phyloP scores from a whole-genome alignment of 768 basidiomycete species.

The Rhizopogon sp. region DNA sequence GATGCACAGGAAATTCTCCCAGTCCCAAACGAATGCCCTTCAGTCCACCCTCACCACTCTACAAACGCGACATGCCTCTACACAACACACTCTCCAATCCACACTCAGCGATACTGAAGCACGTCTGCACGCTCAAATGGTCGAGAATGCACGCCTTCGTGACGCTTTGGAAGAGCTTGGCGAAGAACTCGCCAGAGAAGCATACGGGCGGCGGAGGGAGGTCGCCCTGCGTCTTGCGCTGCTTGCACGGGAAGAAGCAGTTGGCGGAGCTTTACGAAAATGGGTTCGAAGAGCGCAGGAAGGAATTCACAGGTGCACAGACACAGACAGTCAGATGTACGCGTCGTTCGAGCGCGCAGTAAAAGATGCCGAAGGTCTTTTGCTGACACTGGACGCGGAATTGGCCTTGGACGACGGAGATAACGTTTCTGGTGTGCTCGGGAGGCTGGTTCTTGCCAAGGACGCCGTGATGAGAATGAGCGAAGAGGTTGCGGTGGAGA shows the following conservation, averaged over 20 bases:
- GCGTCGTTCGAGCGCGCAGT: conserved; percentile 28
- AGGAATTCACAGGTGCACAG: conserved; percentile 23
- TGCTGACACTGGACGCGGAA: conserved; percentile 30
- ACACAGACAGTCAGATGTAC: conserved; percentile 11
- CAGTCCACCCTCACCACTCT: conserved; percentile 56
- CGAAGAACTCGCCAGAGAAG: conserved; percentile 65
- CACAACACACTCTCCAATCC: conserved; percentile 48
- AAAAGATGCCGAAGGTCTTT: conserved; percentile 30
- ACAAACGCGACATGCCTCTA: conserved; percentile 58
- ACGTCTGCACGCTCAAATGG: conserved; percentile 38
- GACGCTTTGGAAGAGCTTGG: conserved; percentile 63
- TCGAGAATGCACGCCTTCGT: conserved; percentile 46
- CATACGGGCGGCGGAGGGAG: conserved; percentile 69
- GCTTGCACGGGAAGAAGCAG: conserved; percentile 57
- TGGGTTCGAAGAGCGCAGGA: conserved; percentile 55
- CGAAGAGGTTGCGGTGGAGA: conserved; percentile 54
- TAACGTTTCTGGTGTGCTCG: conserved; percentile 40
- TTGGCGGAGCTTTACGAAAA: conserved; percentile 48
- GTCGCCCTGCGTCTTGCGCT: conserved; percentile 59
- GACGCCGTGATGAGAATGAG: conserved; percentile 47
- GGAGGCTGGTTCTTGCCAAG: conserved; percentile 45
- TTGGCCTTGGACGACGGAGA: conserved; percentile 14
- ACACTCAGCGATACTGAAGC: conserved; percentile 43
- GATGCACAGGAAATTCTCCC: conserved; percentile 71
- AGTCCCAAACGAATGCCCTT: conserved; percentile 62